Evolutionary conservation across 1,284 basidiomycete genomes (phyloP).

Genomic region (Cryptococcus maquisensis): DNA sequence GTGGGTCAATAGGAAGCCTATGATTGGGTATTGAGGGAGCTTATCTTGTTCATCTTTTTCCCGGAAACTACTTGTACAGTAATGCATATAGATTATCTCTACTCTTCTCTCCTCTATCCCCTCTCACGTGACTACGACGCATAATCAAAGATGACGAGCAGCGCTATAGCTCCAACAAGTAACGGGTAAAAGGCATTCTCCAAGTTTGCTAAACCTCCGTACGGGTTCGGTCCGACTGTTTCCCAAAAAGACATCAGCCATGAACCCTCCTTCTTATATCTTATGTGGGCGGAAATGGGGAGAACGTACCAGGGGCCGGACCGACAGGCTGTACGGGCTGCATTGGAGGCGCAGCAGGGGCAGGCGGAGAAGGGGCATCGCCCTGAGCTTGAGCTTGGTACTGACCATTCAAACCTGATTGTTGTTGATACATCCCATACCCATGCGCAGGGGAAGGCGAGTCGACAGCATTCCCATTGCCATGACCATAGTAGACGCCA

Average conservation of each 20-base stretch:
- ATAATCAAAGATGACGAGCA: conserved; percentile 44
- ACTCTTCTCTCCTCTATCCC: too few species aligned
- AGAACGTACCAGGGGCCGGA: background rate
- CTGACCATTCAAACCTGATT: too few species aligned
- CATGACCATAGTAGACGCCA: background rate
- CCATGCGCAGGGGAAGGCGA: background rate
- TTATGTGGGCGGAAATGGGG: background rate
- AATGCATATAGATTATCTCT: too few species aligned
- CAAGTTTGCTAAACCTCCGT: conserved; percentile 29
- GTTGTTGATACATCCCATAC: background rate
- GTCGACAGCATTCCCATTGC: background rate
- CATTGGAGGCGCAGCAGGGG: background rate
- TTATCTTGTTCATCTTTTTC: background rate
- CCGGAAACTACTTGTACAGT: too few species aligned
- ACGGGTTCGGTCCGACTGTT: conserved; percentile 1
- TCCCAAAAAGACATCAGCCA: too few species aligned
- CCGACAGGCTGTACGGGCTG: background rate
- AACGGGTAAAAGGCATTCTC: conserved; percentile 44
- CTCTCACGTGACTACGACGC: conserved; percentile 18
- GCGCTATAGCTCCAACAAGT: conserved; percentile 40
- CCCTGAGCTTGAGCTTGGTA: too few species aligned
- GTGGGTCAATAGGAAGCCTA: conserved; percentile 27
- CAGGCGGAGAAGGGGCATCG: background rate
- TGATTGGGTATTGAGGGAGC: conserved; percentile 21
- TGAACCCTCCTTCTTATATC: too few species aligned